Conservation (phyloP, 164 flowering plant genomes). For the Vitis rupestris region DNA sequence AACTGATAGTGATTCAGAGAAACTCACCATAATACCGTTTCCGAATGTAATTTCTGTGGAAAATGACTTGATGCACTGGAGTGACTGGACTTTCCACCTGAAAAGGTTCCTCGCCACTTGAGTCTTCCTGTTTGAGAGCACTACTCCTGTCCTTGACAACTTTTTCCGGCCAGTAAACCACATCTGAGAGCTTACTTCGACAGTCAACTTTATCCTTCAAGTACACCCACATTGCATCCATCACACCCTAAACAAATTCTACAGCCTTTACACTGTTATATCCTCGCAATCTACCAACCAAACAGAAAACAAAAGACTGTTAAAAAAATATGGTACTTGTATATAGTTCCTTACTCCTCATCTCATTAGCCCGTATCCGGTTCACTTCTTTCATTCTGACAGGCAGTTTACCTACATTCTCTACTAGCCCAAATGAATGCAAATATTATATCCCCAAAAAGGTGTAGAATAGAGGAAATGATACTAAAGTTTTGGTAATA, state of each 20-base stretch:
- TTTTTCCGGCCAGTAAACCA: constrained; percentile 13
- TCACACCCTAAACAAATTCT: constrained; percentile 9
- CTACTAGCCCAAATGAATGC: too few species aligned
- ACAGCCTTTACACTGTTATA: too few species aligned
- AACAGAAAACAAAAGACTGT: too few species aligned
- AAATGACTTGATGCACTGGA: constrained; percentile 3
- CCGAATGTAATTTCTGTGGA: constrained; percentile 10
- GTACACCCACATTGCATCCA: constrained; percentile 37
- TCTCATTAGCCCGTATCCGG: too few species aligned
- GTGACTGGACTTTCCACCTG: neutral
- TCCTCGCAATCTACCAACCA: too few species aligned
- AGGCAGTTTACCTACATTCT: too few species aligned
- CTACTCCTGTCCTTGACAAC: neutral
- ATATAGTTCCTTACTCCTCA: too few species aligned
- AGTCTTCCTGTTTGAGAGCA: neutral
- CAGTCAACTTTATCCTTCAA: constrained; percentile 39
- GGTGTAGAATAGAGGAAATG: too few species aligned
- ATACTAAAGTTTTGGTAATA: too few species aligned
- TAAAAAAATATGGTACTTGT: too few species aligned
- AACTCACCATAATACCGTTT: constrained; percentile 14
- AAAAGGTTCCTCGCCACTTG: constrained; percentile 1
- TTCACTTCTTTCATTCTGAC: too few species aligned
- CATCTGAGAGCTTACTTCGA: constrained; percentile 21
- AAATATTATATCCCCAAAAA: too few species aligned
- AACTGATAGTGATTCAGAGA: neutral